Evolutionary conservation across 768 basidiomycete genomes (phyloP), one percentile per base, ranked within the genome.

Genomic region (Rhizopogon vulgaris): DNA sequence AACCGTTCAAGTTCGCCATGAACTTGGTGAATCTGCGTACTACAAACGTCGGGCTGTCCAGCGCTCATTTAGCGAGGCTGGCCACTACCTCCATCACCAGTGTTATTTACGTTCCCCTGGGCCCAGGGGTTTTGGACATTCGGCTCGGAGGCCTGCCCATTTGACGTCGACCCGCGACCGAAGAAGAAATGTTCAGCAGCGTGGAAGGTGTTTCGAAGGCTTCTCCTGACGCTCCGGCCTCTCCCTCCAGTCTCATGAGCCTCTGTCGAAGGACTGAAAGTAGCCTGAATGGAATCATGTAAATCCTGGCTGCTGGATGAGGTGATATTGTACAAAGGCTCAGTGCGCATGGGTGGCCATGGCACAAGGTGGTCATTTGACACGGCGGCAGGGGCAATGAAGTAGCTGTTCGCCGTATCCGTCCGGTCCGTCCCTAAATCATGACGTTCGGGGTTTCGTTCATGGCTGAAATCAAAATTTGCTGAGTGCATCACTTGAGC

Each of bases 131-230:
- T 52, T 17, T 24, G 11, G 17, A 30, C 27, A n/a, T 41, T 42
- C 14, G 45, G 22, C 32, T 46, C 45, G 1, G 45, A 32, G 25
- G 32, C 38, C 38, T 53, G 38, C 38, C 41, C 40, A 46, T 58
- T 67, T 24, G 67, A 60, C 34, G 64, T 41, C 8, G 71, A 65
- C 37, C 67, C 63, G 27, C 83, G 75, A n/a, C 84, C 83, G 52
- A 87, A 86, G 34, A 85, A 67, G 54, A 87, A 76, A 50, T 84
- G 80, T 60, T 88, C 86, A 10, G 87, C 86, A 34, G 79, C 82
- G 51, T 75, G 80, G 41, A 89, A 65, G 12, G 85, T 87, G 52
- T 78, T 86, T 45, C 87, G 77, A 47, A 88, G 58, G 57, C 79
- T 83, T 55, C 82, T 73, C 64, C 79, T 85, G 36, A 83, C 82